Conservation (phyloP, 225 moss, liverwort and hornwort genomes). For the Ulota crispa region DNA sequence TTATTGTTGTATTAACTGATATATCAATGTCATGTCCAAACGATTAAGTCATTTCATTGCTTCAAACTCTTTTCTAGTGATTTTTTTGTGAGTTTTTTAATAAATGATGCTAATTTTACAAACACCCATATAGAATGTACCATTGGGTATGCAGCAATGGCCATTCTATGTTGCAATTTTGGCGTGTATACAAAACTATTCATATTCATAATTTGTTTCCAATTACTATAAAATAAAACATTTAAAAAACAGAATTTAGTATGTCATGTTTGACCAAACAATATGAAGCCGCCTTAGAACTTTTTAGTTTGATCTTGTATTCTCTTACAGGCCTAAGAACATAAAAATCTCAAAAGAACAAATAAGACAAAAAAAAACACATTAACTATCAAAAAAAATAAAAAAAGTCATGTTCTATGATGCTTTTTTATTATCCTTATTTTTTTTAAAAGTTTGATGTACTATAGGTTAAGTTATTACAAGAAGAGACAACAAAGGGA, state of each 20-base stretch:
- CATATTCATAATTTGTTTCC: no score
- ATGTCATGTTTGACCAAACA: no score
- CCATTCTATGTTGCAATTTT: not conserved
- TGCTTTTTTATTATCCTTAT: not conserved
- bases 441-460: accelerated
- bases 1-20: no score
- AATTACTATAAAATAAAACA: not conserved
- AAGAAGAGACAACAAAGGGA: constrained; percentile 5
- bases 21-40: not conserved
- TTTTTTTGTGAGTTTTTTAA: not conserved
- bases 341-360: not conserved
- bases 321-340: accelerated
- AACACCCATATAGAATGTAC: not conserved
- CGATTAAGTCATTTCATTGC: not conserved
- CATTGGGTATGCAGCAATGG: no score
- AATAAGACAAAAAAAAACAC: not conserved
- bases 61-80: not conserved
- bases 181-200: not conserved
- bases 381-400: no score
- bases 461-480: constrained; percentile 22
- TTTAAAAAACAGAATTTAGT: no score
- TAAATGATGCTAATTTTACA: not conserved
- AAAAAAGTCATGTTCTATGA: not conserved
- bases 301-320: no score
- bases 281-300: no score